These are phyloP conservation scores for Ascoidea rubescens DNA, from an alignment of 805 yeast species.

Conservation along the genomic window DNA sequence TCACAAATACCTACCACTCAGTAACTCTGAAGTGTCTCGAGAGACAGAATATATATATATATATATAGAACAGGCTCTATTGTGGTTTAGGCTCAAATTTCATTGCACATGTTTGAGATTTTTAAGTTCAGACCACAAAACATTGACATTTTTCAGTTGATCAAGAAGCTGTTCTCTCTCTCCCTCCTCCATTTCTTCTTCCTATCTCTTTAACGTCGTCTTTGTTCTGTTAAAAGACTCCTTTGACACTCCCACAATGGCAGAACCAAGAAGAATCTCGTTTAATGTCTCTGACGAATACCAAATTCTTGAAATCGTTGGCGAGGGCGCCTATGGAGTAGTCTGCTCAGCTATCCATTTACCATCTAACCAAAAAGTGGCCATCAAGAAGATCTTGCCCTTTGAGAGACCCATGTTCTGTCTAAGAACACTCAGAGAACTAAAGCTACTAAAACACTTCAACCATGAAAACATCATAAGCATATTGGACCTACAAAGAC, in stretches of 20 bases:
- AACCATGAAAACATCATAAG: slow-evolving; percentile 89
- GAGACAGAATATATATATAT: too few relatives aligned
- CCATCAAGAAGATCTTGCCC: slow-evolving; percentile 88
- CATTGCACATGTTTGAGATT: too few relatives aligned
- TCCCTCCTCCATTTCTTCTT: too few relatives aligned
- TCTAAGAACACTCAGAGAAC: slow-evolving; percentile 76
- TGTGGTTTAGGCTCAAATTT: too few relatives aligned
- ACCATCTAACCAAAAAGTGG: slow-evolving; percentile 82
- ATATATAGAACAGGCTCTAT: too few relatives aligned
- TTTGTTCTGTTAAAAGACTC: too few relatives aligned
- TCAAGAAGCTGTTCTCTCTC: too few relatives aligned
- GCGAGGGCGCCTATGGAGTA: slow-evolving; percentile 94
- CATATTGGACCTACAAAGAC: slow-evolving; percentile 80
- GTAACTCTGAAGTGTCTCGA: too few relatives aligned
- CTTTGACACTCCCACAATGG: background rate
- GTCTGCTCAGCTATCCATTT: slow-evolving; percentile 83
- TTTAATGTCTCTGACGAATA: slow-evolving; percentile 52
- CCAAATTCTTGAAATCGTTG: slow-evolving; percentile 44
- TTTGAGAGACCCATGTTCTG: slow-evolving; percentile 84
- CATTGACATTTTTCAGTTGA: too few relatives aligned
- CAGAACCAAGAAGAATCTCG: slow-evolving; percentile 24
- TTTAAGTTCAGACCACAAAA: too few relatives aligned
- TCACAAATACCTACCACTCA: too few relatives aligned
- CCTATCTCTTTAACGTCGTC: too few relatives aligned
- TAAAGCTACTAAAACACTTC: slow-evolving; percentile 78